Evolutionary conservation across 2,329 filamentous ascomycete genomes (phyloP).

Genomic region (Volutella citrinella): DNA sequence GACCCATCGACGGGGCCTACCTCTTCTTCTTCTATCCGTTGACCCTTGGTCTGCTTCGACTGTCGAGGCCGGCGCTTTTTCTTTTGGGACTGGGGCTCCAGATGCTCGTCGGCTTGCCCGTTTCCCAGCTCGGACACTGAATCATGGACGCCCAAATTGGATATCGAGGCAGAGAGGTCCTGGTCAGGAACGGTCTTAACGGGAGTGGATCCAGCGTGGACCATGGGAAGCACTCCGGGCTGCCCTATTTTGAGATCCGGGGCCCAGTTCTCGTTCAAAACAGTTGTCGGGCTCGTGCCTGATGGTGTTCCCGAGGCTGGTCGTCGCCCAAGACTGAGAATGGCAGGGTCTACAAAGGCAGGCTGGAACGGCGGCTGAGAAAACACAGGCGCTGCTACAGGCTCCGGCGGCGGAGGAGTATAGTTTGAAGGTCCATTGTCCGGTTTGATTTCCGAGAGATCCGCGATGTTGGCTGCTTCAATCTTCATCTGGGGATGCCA

Average conservation of each 20-base stretch:
- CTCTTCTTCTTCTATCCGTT: slow-evolving; percentile 26
- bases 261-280: slow-evolving; percentile 8
- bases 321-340: slow-evolving; percentile 63
- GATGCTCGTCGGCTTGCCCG: slow-evolving; percentile 16
- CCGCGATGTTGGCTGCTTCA: slow-evolving; percentile 42
- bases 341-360: slow-evolving; percentile 76
- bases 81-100: slow-evolving; percentile 22
- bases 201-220: slow-evolving; percentile 8
- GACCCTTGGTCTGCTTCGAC: slow-evolving; percentile 29
- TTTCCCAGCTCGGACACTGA: slow-evolving; percentile 13
- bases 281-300: slow-evolving; percentile 15
- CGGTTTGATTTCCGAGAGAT: slow-evolving; percentile 39
- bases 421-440: slow-evolving; percentile 28
- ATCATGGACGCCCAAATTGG: slow-evolving; percentile 21
- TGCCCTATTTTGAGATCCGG: slow-evolving; percentile 10
- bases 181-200: slow-evolving; percentile 19
- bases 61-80: slow-evolving; percentile 32
- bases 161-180: slow-evolving; percentile 25
- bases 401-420: slow-evolving; percentile 21
- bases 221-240: slow-evolving; percentile 9
- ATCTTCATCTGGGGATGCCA: slow-evolving; percentile 44
- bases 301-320: slow-evolving; percentile 30
- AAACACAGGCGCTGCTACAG: slow-evolving; percentile 23
- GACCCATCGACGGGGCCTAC: slow-evolving; percentile 20
- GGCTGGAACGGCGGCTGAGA: slow-evolving; percentile 31